A percentile compares a stretch with the other conserved stretches of the same genome.
Evolutionary conservation across 805 yeast genomes (phyloP).

Genomic region (Lipomyces orientalis): DNA sequence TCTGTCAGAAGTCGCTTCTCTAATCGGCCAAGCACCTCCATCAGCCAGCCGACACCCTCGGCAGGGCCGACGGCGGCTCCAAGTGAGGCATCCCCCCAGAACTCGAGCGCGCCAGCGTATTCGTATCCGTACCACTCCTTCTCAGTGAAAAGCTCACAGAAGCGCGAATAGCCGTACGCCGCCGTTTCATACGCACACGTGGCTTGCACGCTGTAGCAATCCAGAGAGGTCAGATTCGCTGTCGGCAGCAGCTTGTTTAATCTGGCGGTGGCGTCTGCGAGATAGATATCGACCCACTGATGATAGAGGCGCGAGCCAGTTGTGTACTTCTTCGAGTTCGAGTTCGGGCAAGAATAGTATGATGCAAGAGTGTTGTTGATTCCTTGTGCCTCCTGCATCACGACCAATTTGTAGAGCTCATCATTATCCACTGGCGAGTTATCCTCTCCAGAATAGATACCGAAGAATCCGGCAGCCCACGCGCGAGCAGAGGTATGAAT

Average conservation of each 20-base stretch:
- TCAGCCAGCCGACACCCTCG: conserved; percentile 64
- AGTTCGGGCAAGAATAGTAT: conserved; percentile 49
- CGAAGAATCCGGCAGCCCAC: conserved; percentile 54
- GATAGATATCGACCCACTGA: conserved; percentile 52
- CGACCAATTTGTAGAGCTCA: conserved; percentile 45
- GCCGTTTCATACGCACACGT: conserved; percentile 80
- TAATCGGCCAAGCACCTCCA: conserved; percentile 51
- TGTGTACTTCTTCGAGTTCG: conserved; percentile 39
- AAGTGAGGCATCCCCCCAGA: conserved; percentile 67
- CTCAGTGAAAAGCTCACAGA: conserved; percentile 70
- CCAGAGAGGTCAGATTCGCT: conserved; percentile 56
- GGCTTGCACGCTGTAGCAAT: conserved; percentile 59
- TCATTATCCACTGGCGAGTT: conserved; percentile 40
- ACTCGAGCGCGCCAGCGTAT: conserved; percentile 62
- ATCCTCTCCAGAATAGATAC: conserved; percentile 46
- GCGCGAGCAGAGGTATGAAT: conserved; percentile 50
- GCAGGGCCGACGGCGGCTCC: conserved; percentile 64
- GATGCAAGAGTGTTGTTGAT: conserved; percentile 49
- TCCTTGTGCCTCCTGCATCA: conserved; percentile 44
- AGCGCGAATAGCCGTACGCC: conserved; percentile 66
- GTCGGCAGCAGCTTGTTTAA: conserved; percentile 58
- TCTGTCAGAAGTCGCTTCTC: conserved; percentile 57
- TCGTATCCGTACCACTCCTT: conserved; percentile 69
- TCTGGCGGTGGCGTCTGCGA: conserved; percentile 61
- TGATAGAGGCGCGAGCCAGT: conserved; percentile 42